Percentiles rank a stretch among this genome's conserved stretches.
Evolutionary conservation across 2,329 filamentous ascomycete species (phyloP).

Genomic region (Alternaria gansuensis): DNA sequence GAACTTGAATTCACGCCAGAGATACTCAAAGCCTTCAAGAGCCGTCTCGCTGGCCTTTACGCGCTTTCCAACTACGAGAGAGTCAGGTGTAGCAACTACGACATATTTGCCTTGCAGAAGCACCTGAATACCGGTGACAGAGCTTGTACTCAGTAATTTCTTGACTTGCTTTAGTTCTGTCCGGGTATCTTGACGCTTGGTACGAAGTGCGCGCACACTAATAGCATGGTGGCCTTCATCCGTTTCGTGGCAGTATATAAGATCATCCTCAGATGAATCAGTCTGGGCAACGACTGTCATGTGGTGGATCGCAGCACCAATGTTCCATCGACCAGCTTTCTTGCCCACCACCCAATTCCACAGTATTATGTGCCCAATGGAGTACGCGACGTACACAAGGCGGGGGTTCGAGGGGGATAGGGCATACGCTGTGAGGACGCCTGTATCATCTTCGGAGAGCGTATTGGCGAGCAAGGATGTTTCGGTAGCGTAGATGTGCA

Average conservation of each 20-base stretch:
- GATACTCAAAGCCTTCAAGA: slow-evolving; percentile 56
- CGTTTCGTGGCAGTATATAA: slow-evolving; percentile 1
- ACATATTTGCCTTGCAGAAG: slow-evolving; percentile 67
- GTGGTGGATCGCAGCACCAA: slow-evolving; percentile 48
- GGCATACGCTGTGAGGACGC: slow-evolving; percentile 60
- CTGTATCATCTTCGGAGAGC: slow-evolving; percentile 62
- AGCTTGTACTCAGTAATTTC: slow-evolving; percentile 51
- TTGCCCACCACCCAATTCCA: slow-evolving; percentile 67
- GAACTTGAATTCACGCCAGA: slow-evolving; percentile 64
- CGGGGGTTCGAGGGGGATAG: slow-evolving; percentile 62
- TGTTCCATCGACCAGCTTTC: slow-evolving; percentile 57
- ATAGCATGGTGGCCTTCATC: slow-evolving; percentile 46
- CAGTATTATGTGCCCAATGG: slow-evolving; percentile 60
- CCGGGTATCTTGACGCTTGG: slow-evolving; percentile 37
- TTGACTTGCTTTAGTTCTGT: slow-evolving; percentile 41
- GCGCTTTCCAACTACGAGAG: slow-evolving; percentile 69
- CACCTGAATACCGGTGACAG: slow-evolving; percentile 54
- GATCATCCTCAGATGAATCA: slow-evolving; percentile 12
- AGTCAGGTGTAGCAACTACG: slow-evolving; percentile 62
- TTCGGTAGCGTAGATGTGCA: slow-evolving; percentile 81
- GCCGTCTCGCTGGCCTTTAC: slow-evolving; percentile 45
- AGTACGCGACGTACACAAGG: slow-evolving; percentile 63
- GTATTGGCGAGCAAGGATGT: slow-evolving; percentile 82
- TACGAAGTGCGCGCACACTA: slow-evolving; percentile 48
- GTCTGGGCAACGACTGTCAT: slow-evolving; percentile 44